phyloP scores from a whole-genome alignment of 2,329 filamentous ascomycete species.

The Keithomyces neogunnii region DNA sequence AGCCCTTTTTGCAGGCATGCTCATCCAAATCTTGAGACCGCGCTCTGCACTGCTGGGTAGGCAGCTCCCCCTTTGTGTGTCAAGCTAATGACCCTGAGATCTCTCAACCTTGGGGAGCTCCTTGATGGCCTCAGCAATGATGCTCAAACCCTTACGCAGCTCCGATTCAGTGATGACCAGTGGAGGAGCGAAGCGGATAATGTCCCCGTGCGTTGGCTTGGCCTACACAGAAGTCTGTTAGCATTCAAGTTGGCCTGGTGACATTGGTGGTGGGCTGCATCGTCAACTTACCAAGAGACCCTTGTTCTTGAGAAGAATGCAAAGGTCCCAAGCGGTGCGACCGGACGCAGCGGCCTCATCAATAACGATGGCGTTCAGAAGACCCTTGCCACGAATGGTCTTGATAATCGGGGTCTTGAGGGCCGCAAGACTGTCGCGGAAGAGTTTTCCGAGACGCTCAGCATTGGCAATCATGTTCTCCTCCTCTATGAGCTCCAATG shows the following conservation, averaged over 20 bases:
- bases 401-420: slow-evolving; percentile 76
- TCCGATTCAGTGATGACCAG: slow-evolving; percentile 88
- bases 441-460: slow-evolving; percentile 69
- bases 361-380: slow-evolving; percentile 93
- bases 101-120: slow-evolving; percentile 61
- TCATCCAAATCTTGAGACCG: slow-evolving; percentile 14
- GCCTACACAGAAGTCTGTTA: slow-evolving; percentile 46
- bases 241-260: not conserved
- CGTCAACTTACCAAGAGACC: slow-evolving; percentile 67
- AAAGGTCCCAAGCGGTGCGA: slow-evolving; percentile 91
- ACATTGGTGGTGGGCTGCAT: too few relatives aligned
- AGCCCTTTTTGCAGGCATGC: not conserved
- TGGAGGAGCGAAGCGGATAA: slow-evolving; percentile 94
- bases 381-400: slow-evolving; percentile 79
- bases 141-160: slow-evolving; percentile 65
- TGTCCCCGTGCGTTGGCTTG: slow-evolving; percentile 97
- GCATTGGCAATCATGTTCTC: slow-evolving; percentile 80
- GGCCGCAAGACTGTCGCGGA: slow-evolving; percentile 68
- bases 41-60: slow-evolving; percentile 10
- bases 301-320: slow-evolving; percentile 91
- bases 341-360: slow-evolving; percentile 81
- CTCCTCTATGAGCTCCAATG: slow-evolving; percentile 87
- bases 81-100: slow-evolving; percentile 26
- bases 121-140: slow-evolving; percentile 72
- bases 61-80: not conserved